phyloP scores from a whole-genome alignment of 2,329 filamentous ascomycete species.

The Penicillium verrucosum region DNA sequence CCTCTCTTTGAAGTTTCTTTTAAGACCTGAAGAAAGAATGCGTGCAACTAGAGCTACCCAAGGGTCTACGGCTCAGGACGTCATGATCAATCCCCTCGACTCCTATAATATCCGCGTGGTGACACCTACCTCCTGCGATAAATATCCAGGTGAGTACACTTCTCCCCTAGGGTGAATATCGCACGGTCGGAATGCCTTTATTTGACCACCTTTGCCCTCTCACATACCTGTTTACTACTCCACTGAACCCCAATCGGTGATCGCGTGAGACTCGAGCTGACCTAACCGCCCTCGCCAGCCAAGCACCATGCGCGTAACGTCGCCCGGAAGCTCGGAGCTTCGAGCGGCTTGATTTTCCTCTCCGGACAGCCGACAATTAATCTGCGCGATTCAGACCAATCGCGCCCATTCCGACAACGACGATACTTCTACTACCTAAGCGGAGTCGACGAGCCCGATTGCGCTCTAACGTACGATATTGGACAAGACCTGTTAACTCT shows the following conservation, averaged over 20 bases:
- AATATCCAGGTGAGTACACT: constrained; percentile 39
- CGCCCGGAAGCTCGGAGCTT: constrained; percentile 41
- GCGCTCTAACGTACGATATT: constrained; percentile 57
- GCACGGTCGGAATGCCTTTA: constrained; percentile 1
- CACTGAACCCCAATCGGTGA: constrained; percentile 3
- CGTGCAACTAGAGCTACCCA: constrained; percentile 5
- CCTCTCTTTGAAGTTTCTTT: background rate
- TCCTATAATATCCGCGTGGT: constrained; percentile 33
- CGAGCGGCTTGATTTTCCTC: constrained; percentile 56
- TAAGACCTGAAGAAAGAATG: constrained; percentile 7
- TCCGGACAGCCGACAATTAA: constrained; percentile 49
- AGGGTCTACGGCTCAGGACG: constrained; percentile 9
- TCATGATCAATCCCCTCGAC: constrained; percentile 26
- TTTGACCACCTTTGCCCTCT: constrained; percentile 1
- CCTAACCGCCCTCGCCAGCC: constrained; percentile 32
- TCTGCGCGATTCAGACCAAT: constrained; percentile 59
- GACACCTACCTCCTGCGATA: constrained; percentile 33
- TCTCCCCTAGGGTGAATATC: background rate
- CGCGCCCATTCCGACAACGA: constrained; percentile 55
- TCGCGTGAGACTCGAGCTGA: constrained; percentile 9
- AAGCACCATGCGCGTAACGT: constrained; percentile 51
- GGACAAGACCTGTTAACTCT: constrained; percentile 62
- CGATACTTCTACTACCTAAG: constrained; percentile 62
- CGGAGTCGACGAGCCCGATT: constrained; percentile 54
- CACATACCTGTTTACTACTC: background rate